A percentile compares a stretch with the other conserved stretches of the same genome.
Evolutionary conservation across 495 filamentous ascomycete species (phyloP).

Genomic region (Neurospora africana): DNA sequence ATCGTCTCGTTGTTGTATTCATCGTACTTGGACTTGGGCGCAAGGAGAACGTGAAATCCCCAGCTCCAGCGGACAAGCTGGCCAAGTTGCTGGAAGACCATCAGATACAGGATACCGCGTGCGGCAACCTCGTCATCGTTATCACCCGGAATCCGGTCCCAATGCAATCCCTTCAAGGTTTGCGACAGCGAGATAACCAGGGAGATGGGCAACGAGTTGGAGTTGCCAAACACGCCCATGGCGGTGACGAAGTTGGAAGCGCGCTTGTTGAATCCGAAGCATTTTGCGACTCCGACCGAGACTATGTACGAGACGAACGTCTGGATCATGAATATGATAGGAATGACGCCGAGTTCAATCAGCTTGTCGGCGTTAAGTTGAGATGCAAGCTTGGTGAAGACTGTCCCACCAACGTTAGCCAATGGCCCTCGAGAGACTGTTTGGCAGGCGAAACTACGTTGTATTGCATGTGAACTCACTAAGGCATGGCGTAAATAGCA

Average conservation of each 20-base stretch:
- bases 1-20: conserved; percentile 45
- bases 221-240: conserved; percentile 98
- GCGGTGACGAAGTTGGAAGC: conserved; percentile 88
- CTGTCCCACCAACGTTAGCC: conserved; percentile 31
- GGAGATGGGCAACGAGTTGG: conserved; percentile 94
- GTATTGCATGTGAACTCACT: conserved; percentile 46
- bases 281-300: conserved; percentile 54
- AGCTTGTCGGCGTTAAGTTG: conserved; percentile 88
- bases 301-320: conserved; percentile 74
- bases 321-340: conserved; percentile 82
- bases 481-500: conserved; percentile 90
- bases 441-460: background rate
- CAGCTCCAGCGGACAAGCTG: conserved; percentile 96
- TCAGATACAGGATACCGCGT: conserved; percentile 84
- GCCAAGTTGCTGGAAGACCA: conserved; percentile 96
- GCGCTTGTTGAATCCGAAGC: conserved; percentile 71
- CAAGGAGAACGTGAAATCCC: conserved; percentile 88
- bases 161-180: conserved; percentile 83
- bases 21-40: conserved; percentile 61
- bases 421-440: background rate
- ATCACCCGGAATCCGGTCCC: conserved; percentile 80
- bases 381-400: conserved; percentile 95
- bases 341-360: conserved; percentile 82
- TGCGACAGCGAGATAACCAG: conserved; percentile 88
- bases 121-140: conserved; percentile 93